Percentiles rank a stretch among this genome's conserved stretches.
These are phyloP conservation scores for Tulasnella sp. DNA, from an alignment of 768 basidiomycete species.

Conservation along the genomic window DNA sequence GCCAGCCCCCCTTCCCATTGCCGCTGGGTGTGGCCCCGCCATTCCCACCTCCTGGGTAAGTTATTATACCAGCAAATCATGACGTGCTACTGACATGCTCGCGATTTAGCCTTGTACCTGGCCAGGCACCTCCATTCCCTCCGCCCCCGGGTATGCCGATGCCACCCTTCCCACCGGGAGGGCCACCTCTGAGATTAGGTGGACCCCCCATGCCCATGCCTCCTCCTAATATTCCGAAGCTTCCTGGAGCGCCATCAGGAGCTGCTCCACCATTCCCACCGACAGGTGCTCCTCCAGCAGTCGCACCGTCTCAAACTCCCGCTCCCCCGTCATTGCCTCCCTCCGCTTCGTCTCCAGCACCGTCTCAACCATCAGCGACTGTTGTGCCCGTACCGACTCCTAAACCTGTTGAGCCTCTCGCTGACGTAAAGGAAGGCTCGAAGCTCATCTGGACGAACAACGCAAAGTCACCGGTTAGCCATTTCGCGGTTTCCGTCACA, in stretches of 20 bases:
- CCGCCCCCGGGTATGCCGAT: slow-evolving; percentile 21
- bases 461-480: slow-evolving; percentile 59
- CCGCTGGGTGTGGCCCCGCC: background rate
- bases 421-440: slow-evolving; percentile 65
- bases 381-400: slow-evolving; percentile 35
- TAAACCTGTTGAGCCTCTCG: slow-evolving; percentile 49
- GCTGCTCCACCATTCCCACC: background rate
- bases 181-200: slow-evolving; percentile 21
- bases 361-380: background rate
- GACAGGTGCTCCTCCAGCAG: slow-evolving; percentile 4
- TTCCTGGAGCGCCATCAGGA: slow-evolving; percentile 12
- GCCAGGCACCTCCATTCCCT: slow-evolving; percentile 22
- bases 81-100: slow-evolving; percentile 11
- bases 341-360: slow-evolving; percentile 6
- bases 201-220: slow-evolving; percentile 20
- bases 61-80: background rate
- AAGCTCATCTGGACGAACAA: slow-evolving; percentile 62
- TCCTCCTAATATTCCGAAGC: slow-evolving; percentile 13
- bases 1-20: slow-evolving; percentile 10
- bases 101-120: slow-evolving; percentile 23
- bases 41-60: background rate
- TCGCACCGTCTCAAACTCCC: slow-evolving; percentile 18
- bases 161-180: slow-evolving; percentile 21
- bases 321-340: slow-evolving; percentile 16
- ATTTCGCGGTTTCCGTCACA: background rate